Evolutionary conservation across 1,284 basidiomycete genomes (phyloP), one percentile per base, ranked within the genome.

Genomic region (Taiwanofungus camphoratus): DNA sequence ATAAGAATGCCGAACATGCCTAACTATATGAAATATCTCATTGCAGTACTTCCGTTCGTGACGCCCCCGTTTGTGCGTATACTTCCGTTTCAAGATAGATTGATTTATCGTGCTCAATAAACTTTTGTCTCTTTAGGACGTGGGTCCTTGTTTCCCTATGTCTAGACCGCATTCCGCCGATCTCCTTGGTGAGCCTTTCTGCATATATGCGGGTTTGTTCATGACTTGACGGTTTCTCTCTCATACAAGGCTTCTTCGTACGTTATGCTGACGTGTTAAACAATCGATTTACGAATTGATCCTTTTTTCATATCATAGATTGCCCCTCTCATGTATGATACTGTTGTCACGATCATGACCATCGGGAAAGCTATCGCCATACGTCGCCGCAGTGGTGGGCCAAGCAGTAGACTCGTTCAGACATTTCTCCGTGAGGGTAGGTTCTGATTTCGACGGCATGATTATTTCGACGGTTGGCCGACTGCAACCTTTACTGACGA

Each of bases 391-490:
- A 83, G 76, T 51, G 84, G 83, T 31, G 79, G 82, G n/a, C 76
- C 81, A 23, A 85, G 76, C 54, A 87, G 82, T 56, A 74, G 79
- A 37, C 73, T 88, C 34, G 85, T 88, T 46, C 85, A 87, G 58
- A 88, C 86, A 19, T 87, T 87, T 63, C 67, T 88, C 52, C 82
- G 82, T 39, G 86, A 88, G 71, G 85, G 82, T 80, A 57, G 30
- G 59, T 57, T n/a, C n/a, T 39, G 9, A 12, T n/a, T 24, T 45
- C 27, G 5, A 29, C 30, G 13, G 15, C 22, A 3, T 20, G 21
- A 5, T 12, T 3, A 5, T 11, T 29, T 20, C 18, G 13, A 13
- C 16, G n/a, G n/a, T n/a, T n/a, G n/a, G n/a, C n/a, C n/a, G n/a
- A n/a, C n/a, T n/a, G n/a, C n/a, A n/a, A n/a, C n/a, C n/a, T n/a